Percentiles rank a stretch among this genome's conserved stretches.
These are phyloP conservation scores for Penicillium riverlandense DNA, from an alignment of 495 filamentous ascomycete genomes.

Conservation along the genomic window DNA sequence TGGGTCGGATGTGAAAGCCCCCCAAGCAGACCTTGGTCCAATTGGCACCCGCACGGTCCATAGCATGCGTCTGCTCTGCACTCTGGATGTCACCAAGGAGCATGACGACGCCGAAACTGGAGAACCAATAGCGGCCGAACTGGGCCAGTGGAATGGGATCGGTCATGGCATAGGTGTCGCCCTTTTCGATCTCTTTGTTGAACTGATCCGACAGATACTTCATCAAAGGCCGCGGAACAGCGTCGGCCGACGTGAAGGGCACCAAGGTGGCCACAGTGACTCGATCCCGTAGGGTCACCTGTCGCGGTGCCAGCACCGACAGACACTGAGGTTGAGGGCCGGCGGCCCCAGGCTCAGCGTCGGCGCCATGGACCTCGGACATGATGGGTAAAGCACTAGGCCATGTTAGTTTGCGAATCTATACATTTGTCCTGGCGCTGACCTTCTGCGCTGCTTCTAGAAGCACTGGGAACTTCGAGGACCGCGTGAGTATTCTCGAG, in stretches of 20 bases:
- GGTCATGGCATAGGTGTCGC: conserved; percentile 94
- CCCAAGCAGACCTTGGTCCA: conserved; percentile 85
- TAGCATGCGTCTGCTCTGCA: conserved; percentile 47
- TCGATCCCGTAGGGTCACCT: conserved; percentile 83
- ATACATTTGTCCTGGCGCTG: conserved; percentile 9
- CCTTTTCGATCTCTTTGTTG: conserved; percentile 90
- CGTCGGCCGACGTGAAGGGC: conserved; percentile 67
- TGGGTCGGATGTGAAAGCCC: conserved; percentile 95
- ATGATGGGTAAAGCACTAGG: conserved; percentile 48
- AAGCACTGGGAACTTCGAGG: conserved; percentile 35
- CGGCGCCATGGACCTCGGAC: conserved; percentile 76
- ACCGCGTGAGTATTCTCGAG: conserved; percentile 46
- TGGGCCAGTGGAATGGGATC: conserved; percentile 65
- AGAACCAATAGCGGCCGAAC: conserved; percentile 91
- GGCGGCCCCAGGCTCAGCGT: conserved; percentile 48
- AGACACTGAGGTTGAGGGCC: conserved; percentile 53
- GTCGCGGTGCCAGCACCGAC: conserved; percentile 62
- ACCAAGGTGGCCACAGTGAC: conserved; percentile 87
- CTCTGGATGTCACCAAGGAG: conserved; percentile 72
- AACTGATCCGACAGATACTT: conserved; percentile 78
- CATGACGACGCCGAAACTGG: conserved; percentile 92
- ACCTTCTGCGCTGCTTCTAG: conserved; percentile 27
- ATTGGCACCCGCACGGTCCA: conserved; percentile 54
- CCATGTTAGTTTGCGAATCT: conserved; percentile 24
- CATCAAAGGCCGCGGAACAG: conserved; percentile 70